Conservation (phyloP, 768 basidiomycete species). For the Cystoderma amianthinum region DNA sequence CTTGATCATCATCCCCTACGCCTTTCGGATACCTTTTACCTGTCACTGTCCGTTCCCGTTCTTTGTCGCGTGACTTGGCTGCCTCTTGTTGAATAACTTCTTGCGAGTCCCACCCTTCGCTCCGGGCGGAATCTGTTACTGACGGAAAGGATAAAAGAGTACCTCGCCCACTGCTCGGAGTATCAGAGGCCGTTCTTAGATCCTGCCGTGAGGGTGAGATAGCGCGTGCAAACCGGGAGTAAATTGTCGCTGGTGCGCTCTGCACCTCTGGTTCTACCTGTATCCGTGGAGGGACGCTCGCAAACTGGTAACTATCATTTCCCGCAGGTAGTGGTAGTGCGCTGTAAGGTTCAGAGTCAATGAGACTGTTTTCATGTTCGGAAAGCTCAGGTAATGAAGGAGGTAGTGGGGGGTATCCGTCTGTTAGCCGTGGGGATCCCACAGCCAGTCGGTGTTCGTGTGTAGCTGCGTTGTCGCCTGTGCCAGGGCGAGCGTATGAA, state of each 20-base stretch:
- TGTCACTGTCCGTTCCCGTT: constrained; percentile 23
- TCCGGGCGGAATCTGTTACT: constrained; percentile 42
- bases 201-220: constrained; percentile 20
- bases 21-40: constrained; percentile 42
- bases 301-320: constrained; percentile 14
- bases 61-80: constrained; percentile 16
- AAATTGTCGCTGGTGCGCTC: constrained; percentile 40
- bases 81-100: constrained; percentile 12
- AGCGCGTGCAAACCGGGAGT: constrained; percentile 19
- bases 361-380: constrained; percentile 8
- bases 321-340: not conserved
- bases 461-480: constrained; percentile 32
- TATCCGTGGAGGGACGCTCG: constrained; percentile 23
- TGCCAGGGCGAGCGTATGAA: constrained; percentile 58
- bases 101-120: constrained; percentile 31
- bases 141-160: constrained; percentile 43
- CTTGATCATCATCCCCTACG: constrained; percentile 45
- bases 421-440: constrained; percentile 18
- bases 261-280: constrained; percentile 25
- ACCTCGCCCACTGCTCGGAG: constrained; percentile 15
- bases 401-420: constrained; percentile 25
- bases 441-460: constrained; percentile 43
- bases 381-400: constrained; percentile 9
- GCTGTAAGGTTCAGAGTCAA: not conserved
- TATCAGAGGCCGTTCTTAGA: constrained; percentile 28